phyloP scores from a whole-genome alignment of 441 rosid genomes.

The Erodium moschatum region DNA sequence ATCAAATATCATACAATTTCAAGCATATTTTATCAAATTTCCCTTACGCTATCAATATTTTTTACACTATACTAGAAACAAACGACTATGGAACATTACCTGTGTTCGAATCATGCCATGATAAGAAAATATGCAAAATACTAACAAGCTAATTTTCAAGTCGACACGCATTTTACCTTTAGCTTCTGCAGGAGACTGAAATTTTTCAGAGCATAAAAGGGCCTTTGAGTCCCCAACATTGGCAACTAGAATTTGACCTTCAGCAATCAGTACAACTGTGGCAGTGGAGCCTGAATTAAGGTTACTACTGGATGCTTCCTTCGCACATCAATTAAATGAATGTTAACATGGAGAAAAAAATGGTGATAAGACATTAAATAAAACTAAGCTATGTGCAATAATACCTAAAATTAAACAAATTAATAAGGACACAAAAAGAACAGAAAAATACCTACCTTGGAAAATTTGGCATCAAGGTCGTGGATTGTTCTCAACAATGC shows the following conservation, averaged over 20 bases:
- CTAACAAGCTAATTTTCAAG: constrained; percentile 12
- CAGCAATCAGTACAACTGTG: constrained; percentile 64
- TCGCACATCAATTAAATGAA: constrained; percentile 26
- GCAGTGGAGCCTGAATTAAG: constrained; percentile 81
- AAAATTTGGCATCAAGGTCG: constrained; percentile 78
- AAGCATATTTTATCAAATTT: no score
- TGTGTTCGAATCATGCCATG: constrained; percentile 11
- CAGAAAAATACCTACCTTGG: constrained; percentile 39
- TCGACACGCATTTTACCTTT: constrained; percentile 46
- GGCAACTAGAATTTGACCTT: constrained; percentile 73
- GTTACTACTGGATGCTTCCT: constrained; percentile 69
- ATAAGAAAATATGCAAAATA: constrained; percentile 10
- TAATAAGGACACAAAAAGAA: constrained; percentile 3
- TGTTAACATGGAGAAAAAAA: constrained; percentile 15
- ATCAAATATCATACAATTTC: no score
- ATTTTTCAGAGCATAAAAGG: constrained; percentile 69
- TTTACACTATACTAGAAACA: neutral
- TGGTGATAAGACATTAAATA: neutral
- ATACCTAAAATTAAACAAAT: constrained; percentile 3
- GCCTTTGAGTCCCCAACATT: constrained; percentile 95
- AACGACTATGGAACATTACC: neutral
- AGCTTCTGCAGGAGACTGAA: constrained; percentile 70
- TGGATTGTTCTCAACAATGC: constrained; percentile 79
- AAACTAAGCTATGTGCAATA: constrained; percentile 3
- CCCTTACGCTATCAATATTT: neutral